Conservation (phyloP, 2,329 filamentous ascomycete genomes). For the Venturia asperata region DNA sequence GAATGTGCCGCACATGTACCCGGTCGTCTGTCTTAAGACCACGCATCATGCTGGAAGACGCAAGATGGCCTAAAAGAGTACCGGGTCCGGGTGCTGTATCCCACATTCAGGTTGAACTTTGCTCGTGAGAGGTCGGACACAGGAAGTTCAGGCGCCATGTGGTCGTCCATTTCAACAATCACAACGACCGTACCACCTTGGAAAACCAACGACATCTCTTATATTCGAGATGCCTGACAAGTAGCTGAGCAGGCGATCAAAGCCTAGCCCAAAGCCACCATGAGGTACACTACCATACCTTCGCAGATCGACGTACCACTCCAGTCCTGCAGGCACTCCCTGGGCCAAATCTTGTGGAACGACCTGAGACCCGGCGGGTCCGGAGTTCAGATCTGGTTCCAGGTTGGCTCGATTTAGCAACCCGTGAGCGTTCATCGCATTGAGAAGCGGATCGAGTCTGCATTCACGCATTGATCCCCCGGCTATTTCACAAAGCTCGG, state of each 20-base stretch:
- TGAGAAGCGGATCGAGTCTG: conserved; percentile 57
- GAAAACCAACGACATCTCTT: conserved; percentile 79
- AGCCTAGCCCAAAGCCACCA: conserved; percentile 84
- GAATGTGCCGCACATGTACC: background rate
- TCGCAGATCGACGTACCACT: conserved; percentile 84
- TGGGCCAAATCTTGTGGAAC: conserved; percentile 21
- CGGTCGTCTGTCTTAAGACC: background rate
- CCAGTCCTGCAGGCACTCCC: conserved; percentile 40
- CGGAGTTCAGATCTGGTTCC: conserved; percentile 4
- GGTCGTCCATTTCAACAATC: conserved; percentile 34
- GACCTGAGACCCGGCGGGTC: background rate
- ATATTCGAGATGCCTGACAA: conserved; percentile 74
- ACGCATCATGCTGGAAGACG: background rate
- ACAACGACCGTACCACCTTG: conserved; percentile 58
- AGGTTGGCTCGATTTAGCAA: conserved; percentile 36
- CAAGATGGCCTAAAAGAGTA: background rate
- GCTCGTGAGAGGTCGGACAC: background rate
- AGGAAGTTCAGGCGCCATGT: background rate
- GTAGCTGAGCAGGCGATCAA: conserved; percentile 80
- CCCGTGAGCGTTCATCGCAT: conserved; percentile 64
- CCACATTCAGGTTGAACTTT: background rate
- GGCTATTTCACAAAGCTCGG: conserved; percentile 77
- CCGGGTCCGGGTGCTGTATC: background rate
- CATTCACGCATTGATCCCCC: conserved; percentile 88
- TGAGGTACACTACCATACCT: conserved; percentile 88